These are phyloP conservation scores for Syzygium syzygioides DNA, from an alignment of 441 rosid species.

Conservation along the genomic window DNA sequence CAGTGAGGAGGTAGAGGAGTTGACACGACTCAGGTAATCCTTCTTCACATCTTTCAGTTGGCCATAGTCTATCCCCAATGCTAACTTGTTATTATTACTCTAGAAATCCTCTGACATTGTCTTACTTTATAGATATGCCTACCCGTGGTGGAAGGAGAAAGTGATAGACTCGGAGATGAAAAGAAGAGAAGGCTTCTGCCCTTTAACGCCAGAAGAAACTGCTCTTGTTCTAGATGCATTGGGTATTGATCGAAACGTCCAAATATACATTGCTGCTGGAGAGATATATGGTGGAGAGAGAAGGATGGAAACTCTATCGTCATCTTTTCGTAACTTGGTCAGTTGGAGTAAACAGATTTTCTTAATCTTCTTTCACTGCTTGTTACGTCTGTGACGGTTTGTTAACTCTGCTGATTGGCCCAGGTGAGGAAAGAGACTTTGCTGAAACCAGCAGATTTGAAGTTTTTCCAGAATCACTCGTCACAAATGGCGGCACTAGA, in stretches of 20 bases:
- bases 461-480: slow-evolving; percentile 61
- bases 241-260: slow-evolving; percentile 56
- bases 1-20: slow-evolving; percentile 49
- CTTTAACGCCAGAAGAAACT: slow-evolving; percentile 72
- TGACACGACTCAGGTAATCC: slow-evolving; percentile 54
- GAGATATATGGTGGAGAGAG: slow-evolving; percentile 61
- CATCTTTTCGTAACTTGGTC: slow-evolving; percentile 54
- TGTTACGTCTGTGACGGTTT: not conserved
- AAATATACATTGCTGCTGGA: slow-evolving; percentile 73
- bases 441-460: slow-evolving; percentile 41
- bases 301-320: slow-evolving; percentile 42
- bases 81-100: not conserved
- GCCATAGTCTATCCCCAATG: not conserved
- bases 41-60: not conserved
- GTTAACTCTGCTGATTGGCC: slow-evolving; percentile 3
- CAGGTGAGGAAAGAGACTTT: slow-evolving; percentile 70
- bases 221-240: slow-evolving; percentile 46
- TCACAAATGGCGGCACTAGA: slow-evolving; percentile 84
- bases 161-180: slow-evolving; percentile 51
- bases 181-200: slow-evolving; percentile 67
- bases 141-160: slow-evolving; percentile 82
- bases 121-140: slow-evolving; percentile 44
- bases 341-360: slow-evolving; percentile 11
- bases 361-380: not conserved
- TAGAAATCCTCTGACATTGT: not conserved